phyloP scores from a whole-genome alignment of 1,139 yeast species.

The Yamadazyma atlantica region DNA sequence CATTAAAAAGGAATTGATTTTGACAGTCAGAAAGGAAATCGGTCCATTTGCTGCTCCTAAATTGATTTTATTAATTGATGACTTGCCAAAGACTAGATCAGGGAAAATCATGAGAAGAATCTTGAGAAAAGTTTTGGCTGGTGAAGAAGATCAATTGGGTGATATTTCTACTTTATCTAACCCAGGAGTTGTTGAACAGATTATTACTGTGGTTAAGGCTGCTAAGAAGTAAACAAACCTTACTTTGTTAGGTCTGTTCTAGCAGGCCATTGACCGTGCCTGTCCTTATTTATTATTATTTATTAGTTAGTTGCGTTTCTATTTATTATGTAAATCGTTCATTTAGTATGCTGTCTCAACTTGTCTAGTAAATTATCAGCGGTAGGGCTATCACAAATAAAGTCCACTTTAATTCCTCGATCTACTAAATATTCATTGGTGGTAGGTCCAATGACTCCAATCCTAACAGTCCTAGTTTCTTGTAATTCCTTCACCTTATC shows the following conservation, averaged over 20 bases:
- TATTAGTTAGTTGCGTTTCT: conserved; percentile 5
- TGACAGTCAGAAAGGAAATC: conserved; percentile 75
- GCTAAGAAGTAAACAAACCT: conserved; percentile 21
- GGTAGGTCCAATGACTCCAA: conserved; percentile 94
- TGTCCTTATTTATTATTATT: too few species aligned
- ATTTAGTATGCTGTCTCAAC: conserved; percentile 2
- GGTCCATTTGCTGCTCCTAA: conserved; percentile 88
- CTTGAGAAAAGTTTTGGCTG: conserved; percentile 72
- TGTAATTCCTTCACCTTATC: conserved; percentile 32
- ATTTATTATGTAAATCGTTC: conserved; percentile 4
- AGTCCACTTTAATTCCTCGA: conserved; percentile 55
- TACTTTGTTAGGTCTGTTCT: too few species aligned
- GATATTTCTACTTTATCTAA: conserved; percentile 77
- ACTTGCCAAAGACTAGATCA: conserved; percentile 79
- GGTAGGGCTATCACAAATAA: conserved; percentile 73
- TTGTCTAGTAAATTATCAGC: conserved; percentile 49
- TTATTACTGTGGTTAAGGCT: conserved; percentile 58
- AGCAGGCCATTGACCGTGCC: too few species aligned
- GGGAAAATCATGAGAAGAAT: conserved; percentile 87
- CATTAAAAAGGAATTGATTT: conserved; percentile 66
- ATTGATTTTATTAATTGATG: conserved; percentile 67
- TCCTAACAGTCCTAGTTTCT: conserved; percentile 22
- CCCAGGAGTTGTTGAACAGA: conserved; percentile 65
- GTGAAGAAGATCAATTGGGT: conserved; percentile 77
- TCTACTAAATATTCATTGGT: conserved; percentile 63